Evolutionary conservation across 768 basidiomycete species (phyloP).

Genomic region (Tricholoma hemisulphureum): DNA sequence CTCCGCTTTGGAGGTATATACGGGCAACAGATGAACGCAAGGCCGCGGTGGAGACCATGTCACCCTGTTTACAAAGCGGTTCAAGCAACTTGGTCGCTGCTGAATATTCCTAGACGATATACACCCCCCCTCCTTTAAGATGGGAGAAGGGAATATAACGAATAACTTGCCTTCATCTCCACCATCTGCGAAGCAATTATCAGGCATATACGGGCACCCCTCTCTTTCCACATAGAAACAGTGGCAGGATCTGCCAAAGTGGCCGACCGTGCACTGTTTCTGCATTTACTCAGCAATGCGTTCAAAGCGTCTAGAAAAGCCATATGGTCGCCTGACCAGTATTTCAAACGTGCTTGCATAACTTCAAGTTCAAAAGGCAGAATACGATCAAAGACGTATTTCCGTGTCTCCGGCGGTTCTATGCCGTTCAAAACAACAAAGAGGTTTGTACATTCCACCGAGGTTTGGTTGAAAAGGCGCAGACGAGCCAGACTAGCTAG

Average conservation of each 20-base stretch:
- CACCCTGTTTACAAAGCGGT: constrained; percentile 54
- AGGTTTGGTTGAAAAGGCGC: constrained; percentile 83
- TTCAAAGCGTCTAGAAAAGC: constrained; percentile 75
- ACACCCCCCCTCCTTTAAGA: too few species aligned
- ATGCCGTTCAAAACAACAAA: constrained; percentile 67
- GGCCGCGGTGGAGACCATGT: constrained; percentile 42
- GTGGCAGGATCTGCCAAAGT: constrained; percentile 32
- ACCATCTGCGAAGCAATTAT: constrained; percentile 80
- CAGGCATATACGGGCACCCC: constrained; percentile 69
- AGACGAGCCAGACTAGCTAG: constrained; percentile 76
- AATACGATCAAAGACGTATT: constrained; percentile 58
- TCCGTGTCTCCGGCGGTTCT: constrained; percentile 49
- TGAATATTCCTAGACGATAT: constrained; percentile 56
- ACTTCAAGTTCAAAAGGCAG: constrained; percentile 65
- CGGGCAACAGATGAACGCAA: constrained; percentile 71
- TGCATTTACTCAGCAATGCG: constrained; percentile 62
- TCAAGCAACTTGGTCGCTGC: constrained; percentile 68
- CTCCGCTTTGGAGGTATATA: constrained; percentile 72
- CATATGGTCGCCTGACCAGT: constrained; percentile 81
- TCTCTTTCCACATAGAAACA: constrained; percentile 79
- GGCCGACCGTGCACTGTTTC: constrained; percentile 44
- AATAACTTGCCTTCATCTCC: constrained; percentile 69
- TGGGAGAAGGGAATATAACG: not conserved
- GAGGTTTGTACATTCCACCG: constrained; percentile 79
- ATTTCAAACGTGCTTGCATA: constrained; percentile 70